Conservation (phyloP, 2,329 filamentous ascomycete genomes). For the Alternaria alternata region DNA sequence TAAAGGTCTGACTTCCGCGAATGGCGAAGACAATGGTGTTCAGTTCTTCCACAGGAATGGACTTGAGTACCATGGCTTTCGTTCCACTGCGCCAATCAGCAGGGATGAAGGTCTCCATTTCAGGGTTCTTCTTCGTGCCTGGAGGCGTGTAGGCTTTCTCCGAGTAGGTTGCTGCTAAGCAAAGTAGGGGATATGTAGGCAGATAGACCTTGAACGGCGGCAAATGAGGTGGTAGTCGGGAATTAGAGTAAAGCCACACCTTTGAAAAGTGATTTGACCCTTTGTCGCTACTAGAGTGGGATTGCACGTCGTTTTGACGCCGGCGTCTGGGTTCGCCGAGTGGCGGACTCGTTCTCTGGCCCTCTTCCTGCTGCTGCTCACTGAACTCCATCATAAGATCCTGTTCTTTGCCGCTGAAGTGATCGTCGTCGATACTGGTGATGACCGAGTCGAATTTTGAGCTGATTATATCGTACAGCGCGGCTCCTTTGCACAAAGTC, state of each 20-base stretch:
- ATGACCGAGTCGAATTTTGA: slow-evolving; percentile 72
- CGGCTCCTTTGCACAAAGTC: slow-evolving; percentile 51
- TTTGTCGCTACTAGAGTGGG: slow-evolving; percentile 25
- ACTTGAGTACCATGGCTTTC: slow-evolving; percentile 87
- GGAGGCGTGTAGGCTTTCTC: slow-evolving; percentile 72
- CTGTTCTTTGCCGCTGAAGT: slow-evolving; percentile 61
- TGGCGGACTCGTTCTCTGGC: slow-evolving; percentile 27
- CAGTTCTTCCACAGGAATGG: slow-evolving; percentile 77
- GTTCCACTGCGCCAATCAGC: slow-evolving; percentile 77
- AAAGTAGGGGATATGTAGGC: slow-evolving; percentile 78
- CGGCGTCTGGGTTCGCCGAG: slow-evolving; percentile 21
- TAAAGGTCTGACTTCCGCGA: slow-evolving; percentile 78
- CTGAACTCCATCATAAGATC: slow-evolving; percentile 55
- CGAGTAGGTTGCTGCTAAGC: slow-evolving; percentile 80
- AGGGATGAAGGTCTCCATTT: slow-evolving; percentile 73
- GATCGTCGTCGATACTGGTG: slow-evolving; percentile 74
- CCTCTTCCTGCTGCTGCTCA: slow-evolving; percentile 22
- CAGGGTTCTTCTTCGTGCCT: slow-evolving; percentile 63
- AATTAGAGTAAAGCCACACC: slow-evolving; percentile 80
- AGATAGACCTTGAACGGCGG: slow-evolving; percentile 76
- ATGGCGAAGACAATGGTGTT: slow-evolving; percentile 85
- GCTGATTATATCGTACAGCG: slow-evolving; percentile 67
- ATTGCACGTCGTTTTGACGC: slow-evolving; percentile 23
- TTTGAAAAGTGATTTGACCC: slow-evolving; percentile 68
- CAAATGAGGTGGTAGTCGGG: slow-evolving; percentile 72